Percentiles rank a stretch among this genome's conserved stretches.
Conservation (phyloP, 768 basidiomycete species). For the Sporobolomyces roseus region DNA sequence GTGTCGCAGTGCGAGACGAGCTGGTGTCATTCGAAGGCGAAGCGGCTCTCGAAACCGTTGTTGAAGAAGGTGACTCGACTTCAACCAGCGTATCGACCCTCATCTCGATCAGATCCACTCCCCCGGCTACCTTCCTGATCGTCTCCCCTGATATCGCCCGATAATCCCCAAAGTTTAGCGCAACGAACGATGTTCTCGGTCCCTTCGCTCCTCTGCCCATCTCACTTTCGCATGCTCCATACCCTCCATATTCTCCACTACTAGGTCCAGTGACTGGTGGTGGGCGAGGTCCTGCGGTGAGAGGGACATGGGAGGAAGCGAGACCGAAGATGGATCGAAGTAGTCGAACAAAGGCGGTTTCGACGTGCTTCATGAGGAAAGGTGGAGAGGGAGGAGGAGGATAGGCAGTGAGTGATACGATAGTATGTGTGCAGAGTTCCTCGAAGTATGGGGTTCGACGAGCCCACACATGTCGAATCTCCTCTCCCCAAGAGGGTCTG, state of each 20-base stretch:
- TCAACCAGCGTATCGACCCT: constrained; percentile 62
- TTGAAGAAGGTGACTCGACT: constrained; percentile 6
- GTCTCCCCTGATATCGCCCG: constrained; percentile 28
- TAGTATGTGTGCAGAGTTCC: constrained; percentile 40
- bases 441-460: constrained; percentile 38
- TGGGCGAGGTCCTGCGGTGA: constrained; percentile 22
- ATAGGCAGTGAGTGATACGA: constrained; percentile 41
- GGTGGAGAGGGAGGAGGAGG: constrained; percentile 33
- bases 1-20: neutral
- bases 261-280: constrained; percentile 26
- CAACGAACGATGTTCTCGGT: constrained; percentile 34
- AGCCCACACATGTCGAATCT: constrained; percentile 41
- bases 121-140: constrained; percentile 53
- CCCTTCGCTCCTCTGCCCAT: constrained; percentile 35
- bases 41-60: neutral
- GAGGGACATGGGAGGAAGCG: constrained; percentile 36
- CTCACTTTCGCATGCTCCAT: constrained; percentile 37
- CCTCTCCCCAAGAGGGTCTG: constrained; percentile 38
- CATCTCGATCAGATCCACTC: constrained; percentile 84
- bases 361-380: constrained; percentile 44
- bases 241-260: constrained; percentile 33
- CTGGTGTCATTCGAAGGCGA: neutral
- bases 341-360: constrained; percentile 41
- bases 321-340: constrained; percentile 40
- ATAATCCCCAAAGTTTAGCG: constrained; percentile 35